Conservation (phyloP, 2,329 filamentous ascomycete genomes). For the Mycosphaerella sp. region DNA sequence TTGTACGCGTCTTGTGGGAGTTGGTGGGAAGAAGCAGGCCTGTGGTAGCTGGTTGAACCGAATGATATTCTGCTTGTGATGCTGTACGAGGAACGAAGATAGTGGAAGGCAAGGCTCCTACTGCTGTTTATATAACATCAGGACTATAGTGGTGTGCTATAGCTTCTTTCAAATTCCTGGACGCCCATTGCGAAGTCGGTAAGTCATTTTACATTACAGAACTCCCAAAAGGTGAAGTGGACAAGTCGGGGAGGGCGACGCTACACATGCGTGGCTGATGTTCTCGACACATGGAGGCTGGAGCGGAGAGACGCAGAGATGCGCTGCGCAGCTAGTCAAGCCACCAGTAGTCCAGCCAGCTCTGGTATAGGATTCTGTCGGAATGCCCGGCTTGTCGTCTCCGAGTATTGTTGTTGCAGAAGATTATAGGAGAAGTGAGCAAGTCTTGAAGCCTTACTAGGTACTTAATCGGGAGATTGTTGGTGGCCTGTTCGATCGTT, state of each 20-base stretch:
- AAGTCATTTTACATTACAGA: too few species aligned
- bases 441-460: too few species aligned
- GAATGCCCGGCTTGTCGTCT: neutral
- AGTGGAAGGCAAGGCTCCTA: neutral
- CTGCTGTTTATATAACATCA: neutral
- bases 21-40: too few species aligned
- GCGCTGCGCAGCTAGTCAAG: neutral
- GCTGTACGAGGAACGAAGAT: too few species aligned
- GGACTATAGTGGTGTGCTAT: too few species aligned
- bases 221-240: neutral
- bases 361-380: neutral
- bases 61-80: too few species aligned
- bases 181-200: too few species aligned
- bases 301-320: neutral
- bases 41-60: too few species aligned
- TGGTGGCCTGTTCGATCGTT: too few species aligned
- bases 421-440: neutral
- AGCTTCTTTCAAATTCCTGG: too few species aligned
- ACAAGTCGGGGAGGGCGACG: conserved; percentile 3
- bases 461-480: too few species aligned
- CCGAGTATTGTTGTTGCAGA: neutral
- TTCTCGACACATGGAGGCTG: neutral
- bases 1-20: too few species aligned
- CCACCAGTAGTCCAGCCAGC: conserved; percentile 6
- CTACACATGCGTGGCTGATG: neutral